phyloP scores from a whole-genome alignment of 495 filamentous ascomycete genomes.

The Penicillium coprophilum region DNA sequence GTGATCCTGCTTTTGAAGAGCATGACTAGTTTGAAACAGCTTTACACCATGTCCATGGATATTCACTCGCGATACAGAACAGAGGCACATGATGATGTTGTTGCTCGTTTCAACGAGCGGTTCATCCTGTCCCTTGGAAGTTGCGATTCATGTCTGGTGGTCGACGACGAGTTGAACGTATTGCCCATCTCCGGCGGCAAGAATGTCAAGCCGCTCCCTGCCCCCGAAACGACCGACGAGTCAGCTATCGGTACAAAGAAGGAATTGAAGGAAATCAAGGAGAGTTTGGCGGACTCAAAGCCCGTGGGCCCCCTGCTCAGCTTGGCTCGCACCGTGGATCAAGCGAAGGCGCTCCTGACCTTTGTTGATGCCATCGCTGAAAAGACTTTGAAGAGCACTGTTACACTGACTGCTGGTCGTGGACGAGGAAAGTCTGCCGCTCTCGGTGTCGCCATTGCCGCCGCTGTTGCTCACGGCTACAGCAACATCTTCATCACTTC shows the following conservation, averaged over 20 bases:
- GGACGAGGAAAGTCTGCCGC: slow-evolving; percentile 97
- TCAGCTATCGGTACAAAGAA: slow-evolving; percentile 62
- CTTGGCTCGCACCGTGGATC: slow-evolving; percentile 87
- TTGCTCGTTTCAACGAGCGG: slow-evolving; percentile 95
- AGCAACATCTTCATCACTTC: slow-evolving; percentile 99
- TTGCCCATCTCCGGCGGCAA: slow-evolving; percentile 96
- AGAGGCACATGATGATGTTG: slow-evolving; percentile 93
- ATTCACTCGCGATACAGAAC: slow-evolving; percentile 95
- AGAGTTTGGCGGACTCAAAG: slow-evolving; percentile 78
- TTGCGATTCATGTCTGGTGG: slow-evolving; percentile 91
- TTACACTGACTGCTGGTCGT: slow-evolving; percentile 89
- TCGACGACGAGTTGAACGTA: slow-evolving; percentile 98
- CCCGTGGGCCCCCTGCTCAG: slow-evolving; percentile 80
- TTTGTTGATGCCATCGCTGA: slow-evolving; percentile 97
- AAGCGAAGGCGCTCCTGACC: slow-evolving; percentile 90
- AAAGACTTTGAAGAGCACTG: slow-evolving; percentile 91
- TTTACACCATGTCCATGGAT: slow-evolving; percentile 98
- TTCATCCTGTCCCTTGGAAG: slow-evolving; percentile 94
- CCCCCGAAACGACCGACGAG: slow-evolving; percentile 63
- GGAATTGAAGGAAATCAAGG: slow-evolving; percentile 85
- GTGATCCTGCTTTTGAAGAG: slow-evolving; percentile 90
- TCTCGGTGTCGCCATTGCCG: slow-evolving; percentile 88
- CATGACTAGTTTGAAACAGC: slow-evolving; percentile 95
- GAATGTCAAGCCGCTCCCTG: slow-evolving; percentile 79
- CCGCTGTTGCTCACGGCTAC: slow-evolving; percentile 92